Conservation (phyloP, 2,329 filamentous ascomycete species). For the Davidsoniella australis region DNA sequence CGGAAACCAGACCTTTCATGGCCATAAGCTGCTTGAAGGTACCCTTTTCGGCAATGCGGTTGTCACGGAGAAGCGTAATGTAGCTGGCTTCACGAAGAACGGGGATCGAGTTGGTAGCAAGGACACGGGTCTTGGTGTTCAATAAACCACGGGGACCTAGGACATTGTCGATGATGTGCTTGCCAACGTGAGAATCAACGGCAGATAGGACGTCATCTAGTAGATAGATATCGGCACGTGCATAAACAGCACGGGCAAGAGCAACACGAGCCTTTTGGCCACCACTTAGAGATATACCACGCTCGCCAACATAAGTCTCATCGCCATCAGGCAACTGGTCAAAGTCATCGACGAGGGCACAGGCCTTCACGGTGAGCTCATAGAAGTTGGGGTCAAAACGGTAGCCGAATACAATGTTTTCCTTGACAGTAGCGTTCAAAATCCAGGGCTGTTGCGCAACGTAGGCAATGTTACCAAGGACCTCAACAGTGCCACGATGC, state of each 20-base stretch:
- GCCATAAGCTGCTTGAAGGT: conserved; percentile 83
- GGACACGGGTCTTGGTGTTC: conserved; percentile 69
- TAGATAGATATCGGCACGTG: conserved; percentile 88
- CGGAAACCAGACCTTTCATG: conserved; percentile 80
- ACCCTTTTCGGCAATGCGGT: conserved; percentile 68
- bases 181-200: conserved; percentile 93
- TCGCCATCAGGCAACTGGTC: conserved; percentile 85
- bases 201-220: conserved; percentile 89
- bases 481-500: conserved; percentile 60
- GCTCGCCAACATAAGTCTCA: conserved; percentile 88
- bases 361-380: conserved; percentile 79
- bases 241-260: conserved; percentile 85
- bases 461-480: conserved; percentile 74
- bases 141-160: conserved; percentile 73
- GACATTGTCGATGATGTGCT: conserved; percentile 88
- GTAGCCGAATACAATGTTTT: conserved; percentile 95
- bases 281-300: conserved; percentile 87
- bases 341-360: conserved; percentile 82
- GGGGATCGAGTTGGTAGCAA: conserved; percentile 89
- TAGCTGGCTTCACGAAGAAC: conserved; percentile 80
- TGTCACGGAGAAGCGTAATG: conserved; percentile 70
- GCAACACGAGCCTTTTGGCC: conserved; percentile 92
- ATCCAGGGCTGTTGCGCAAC: conserved; percentile 91
- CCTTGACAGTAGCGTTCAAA: conserved; percentile 91
- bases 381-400: conserved; percentile 89